Evolutionary conservation across 129 eudicot species (phyloP).

Genomic region (Artemisia annua): DNA sequence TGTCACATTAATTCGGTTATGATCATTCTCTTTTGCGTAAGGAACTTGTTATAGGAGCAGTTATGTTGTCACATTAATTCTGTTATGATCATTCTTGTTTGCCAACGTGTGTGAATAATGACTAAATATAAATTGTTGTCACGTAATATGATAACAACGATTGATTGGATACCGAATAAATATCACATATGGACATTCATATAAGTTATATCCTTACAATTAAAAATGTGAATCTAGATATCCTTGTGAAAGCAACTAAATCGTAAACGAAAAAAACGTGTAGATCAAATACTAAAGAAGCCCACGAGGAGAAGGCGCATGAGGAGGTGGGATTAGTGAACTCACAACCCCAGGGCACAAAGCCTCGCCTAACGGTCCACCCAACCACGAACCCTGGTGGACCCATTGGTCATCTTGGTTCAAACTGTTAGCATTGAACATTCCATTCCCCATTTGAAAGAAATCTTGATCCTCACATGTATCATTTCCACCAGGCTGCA

Average conservation of each 20-base stretch:
- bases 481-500: conserved; percentile 41
- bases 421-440: conserved; percentile 14
- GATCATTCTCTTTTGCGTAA: no score
- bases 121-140: no score
- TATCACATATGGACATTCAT: no score
- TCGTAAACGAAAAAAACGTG: neutral
- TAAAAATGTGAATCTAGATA: conserved; percentile 1
- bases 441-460: conserved; percentile 24
- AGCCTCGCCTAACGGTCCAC: conserved; percentile 81
- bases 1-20: no score
- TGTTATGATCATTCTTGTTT: no score
- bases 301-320: conserved; percentile 32
- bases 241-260: conserved; percentile 12
- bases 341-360: conserved; percentile 54
- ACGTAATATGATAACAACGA: no score
- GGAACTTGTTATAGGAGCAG: no score
- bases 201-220: no score
- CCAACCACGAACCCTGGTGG: conserved; percentile 43
- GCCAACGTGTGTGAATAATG: no score
- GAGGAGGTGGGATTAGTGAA: conserved; percentile 14
- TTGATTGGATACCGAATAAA: no score
- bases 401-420: conserved; percentile 31
- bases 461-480: conserved; percentile 28
- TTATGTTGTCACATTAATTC: no score
- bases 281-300: conserved; percentile 20